These are phyloP conservation scores for Colletotrichum sp. DNA, from an alignment of 2,329 filamentous ascomycete species.

Conservation along the genomic window DNA sequence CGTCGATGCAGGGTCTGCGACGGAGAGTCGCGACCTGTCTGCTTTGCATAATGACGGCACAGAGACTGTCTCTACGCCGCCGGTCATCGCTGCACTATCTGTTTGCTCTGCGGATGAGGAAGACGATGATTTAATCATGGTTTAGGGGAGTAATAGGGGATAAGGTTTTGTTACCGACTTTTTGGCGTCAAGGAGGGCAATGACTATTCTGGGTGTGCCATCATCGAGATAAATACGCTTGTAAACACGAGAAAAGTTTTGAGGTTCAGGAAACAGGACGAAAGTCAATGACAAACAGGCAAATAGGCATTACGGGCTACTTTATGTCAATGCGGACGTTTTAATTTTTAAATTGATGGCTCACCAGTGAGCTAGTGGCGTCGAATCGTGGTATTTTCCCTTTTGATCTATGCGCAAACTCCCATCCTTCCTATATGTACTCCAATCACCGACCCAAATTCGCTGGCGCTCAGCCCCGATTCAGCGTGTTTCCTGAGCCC, in stretches of 20 bases:
- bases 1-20: not conserved
- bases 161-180: not conserved
- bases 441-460: not conserved
- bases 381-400: conserved; percentile 1
- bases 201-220: not conserved
- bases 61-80: not conserved
- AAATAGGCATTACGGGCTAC: not conserved
- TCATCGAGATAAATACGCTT: not conserved
- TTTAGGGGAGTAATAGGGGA: not conserved
- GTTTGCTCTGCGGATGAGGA: not conserved
- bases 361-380: not conserved
- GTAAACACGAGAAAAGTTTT: not conserved
- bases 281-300: not conserved
- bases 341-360: not conserved
- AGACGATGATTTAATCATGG: conserved; percentile 16
- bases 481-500: conserved; percentile 82
- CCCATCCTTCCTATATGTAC: not conserved
- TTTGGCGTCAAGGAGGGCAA: not conserved
- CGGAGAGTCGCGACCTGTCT: not conserved
- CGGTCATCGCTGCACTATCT: not conserved
- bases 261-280: not conserved
- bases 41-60: not conserved
- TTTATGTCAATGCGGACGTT: not conserved
- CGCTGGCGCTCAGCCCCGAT: conserved; percentile 64
- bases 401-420: not conserved